Percentiles rank a stretch among this genome's conserved stretches.
Evolutionary conservation across 805 yeast species (phyloP).

Genomic region (Myxozyma melibiosi): DNA sequence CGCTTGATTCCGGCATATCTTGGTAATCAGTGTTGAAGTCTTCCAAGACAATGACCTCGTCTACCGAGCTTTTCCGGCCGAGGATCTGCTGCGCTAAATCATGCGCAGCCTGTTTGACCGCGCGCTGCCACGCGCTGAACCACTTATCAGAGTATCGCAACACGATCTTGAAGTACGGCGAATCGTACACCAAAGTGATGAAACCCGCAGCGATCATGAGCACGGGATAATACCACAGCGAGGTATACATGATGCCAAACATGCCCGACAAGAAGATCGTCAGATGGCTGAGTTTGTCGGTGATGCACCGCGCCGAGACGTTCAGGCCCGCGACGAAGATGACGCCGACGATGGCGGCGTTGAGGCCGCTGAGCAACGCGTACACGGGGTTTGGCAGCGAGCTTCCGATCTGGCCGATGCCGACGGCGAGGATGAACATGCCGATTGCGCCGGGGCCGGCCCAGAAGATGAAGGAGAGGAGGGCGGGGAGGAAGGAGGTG

Average conservation of each 20-base stretch:
- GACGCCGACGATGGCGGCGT: slow-evolving; percentile 31
- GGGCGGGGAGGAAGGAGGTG: slow-evolving; percentile 24
- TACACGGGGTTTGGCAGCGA: slow-evolving; percentile 27
- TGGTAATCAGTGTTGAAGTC: not conserved
- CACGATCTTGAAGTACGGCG: slow-evolving; percentile 4
- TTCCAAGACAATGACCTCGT: not conserved
- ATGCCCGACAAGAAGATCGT: slow-evolving; percentile 25
- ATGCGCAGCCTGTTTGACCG: not conserved
- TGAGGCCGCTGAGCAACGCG: slow-evolving; percentile 28
- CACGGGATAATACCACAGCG: slow-evolving; percentile 30
- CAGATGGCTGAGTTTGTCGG: slow-evolving; percentile 27
- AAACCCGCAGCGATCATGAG: slow-evolving; percentile 28
- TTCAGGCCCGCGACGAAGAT: slow-evolving; percentile 28
- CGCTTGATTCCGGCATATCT: too few relatives aligned
- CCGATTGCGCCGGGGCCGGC: slow-evolving; percentile 31
- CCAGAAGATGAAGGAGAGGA: slow-evolving; percentile 28
- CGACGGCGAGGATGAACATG: slow-evolving; percentile 26
- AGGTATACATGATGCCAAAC: slow-evolving; percentile 25
- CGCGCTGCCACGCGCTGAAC: not conserved
- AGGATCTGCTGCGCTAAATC: not conserved
- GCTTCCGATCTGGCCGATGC: slow-evolving; percentile 25
- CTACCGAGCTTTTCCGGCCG: not conserved
- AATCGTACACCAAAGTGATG: slow-evolving; percentile 20
- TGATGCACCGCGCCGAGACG: slow-evolving; percentile 21
- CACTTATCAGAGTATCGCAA: not conserved